These are phyloP conservation scores for Spathaspora gorwiae DNA, from an alignment of 805 yeast species.

Conservation along the genomic window DNA sequence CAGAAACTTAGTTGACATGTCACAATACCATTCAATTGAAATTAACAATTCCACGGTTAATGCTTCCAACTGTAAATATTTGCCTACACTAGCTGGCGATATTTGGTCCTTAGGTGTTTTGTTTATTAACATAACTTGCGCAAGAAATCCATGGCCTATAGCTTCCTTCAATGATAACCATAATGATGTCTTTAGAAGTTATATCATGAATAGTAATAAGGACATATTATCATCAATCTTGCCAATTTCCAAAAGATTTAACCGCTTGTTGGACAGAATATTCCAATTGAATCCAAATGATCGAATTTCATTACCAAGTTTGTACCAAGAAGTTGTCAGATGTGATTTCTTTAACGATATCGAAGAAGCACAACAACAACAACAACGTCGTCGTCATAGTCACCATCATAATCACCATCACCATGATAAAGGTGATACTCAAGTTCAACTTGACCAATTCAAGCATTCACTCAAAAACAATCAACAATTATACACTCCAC, in stretches of 20 bases:
- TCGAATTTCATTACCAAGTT: slow-evolving; percentile 37
- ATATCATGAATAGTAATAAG: slow-evolving; percentile 48
- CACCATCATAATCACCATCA: slow-evolving; percentile 1
- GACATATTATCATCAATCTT: slow-evolving; percentile 58
- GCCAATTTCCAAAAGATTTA: slow-evolving; percentile 67
- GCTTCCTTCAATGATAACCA: slow-evolving; percentile 57
- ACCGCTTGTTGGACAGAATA: slow-evolving; percentile 43
- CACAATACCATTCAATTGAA: slow-evolving; percentile 16
- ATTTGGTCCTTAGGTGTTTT: slow-evolving; percentile 81
- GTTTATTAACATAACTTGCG: slow-evolving; percentile 72
- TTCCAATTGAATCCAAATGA: slow-evolving; percentile 46
- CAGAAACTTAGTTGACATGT: slow-evolving; percentile 25
- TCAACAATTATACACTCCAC: slow-evolving; percentile 9
- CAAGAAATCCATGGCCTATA: slow-evolving; percentile 87
- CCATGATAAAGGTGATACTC: neutral
- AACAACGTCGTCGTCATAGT: neutral
- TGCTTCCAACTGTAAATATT: slow-evolving; percentile 28
- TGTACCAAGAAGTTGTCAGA: slow-evolving; percentile 33
- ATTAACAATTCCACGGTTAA: slow-evolving; percentile 12
- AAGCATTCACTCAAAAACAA: neutral
- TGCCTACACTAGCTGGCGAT: slow-evolving; percentile 75
- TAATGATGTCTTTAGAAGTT: slow-evolving; percentile 56
- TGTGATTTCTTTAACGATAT: slow-evolving; percentile 29
- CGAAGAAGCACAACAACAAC: neutral
- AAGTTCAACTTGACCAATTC: neutral